phyloP scores from a whole-genome alignment of 192 early-diverging fungal species.

The Phlyctochytrium arcticum region DNA sequence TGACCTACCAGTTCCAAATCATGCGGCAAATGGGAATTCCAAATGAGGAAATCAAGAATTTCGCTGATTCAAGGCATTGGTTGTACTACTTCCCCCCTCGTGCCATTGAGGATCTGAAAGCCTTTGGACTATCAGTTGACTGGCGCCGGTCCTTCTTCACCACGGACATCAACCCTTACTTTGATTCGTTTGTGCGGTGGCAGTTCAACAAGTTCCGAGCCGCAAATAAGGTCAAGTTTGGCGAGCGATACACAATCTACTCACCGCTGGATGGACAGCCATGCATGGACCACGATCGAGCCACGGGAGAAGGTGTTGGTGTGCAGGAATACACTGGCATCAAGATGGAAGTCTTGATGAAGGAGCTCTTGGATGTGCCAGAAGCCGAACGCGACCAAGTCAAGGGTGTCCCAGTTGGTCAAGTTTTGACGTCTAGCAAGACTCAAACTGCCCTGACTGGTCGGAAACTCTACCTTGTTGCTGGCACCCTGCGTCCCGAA shows the following conservation, averaged over 20 bases:
- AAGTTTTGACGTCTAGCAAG: slow-evolving; percentile 33
- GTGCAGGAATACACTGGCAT: slow-evolving; percentile 96
- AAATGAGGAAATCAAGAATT: slow-evolving; percentile 85
- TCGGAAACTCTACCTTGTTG: slow-evolving; percentile 84
- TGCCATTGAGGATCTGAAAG: slow-evolving; percentile 75
- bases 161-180: slow-evolving; percentile 96
- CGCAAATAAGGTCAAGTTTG: slow-evolving; percentile 86
- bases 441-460: slow-evolving; percentile 62
- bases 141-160: slow-evolving; percentile 97
- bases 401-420: slow-evolving; percentile 52
- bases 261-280: slow-evolving; percentile 92
- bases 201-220: slow-evolving; percentile 88
- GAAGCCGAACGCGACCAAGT: slow-evolving; percentile 34
- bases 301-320: slow-evolving; percentile 86
- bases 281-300: slow-evolving; percentile 99
- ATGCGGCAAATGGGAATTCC: slow-evolving; percentile 86
- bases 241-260: slow-evolving; percentile 96
- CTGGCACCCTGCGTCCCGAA: slow-evolving; percentile 95
- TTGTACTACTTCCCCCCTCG: slow-evolving; percentile 90
- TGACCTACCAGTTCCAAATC: slow-evolving; percentile 96
- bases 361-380: slow-evolving; percentile 32
- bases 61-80: slow-evolving; percentile 90
- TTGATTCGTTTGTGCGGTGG: slow-evolving; percentile 97
- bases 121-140: slow-evolving; percentile 67
- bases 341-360: slow-evolving; percentile 78